phyloP scores from a whole-genome alignment of 228 moss, liverwort and hornwort genomes.

The Sphagnum fallax region DNA sequence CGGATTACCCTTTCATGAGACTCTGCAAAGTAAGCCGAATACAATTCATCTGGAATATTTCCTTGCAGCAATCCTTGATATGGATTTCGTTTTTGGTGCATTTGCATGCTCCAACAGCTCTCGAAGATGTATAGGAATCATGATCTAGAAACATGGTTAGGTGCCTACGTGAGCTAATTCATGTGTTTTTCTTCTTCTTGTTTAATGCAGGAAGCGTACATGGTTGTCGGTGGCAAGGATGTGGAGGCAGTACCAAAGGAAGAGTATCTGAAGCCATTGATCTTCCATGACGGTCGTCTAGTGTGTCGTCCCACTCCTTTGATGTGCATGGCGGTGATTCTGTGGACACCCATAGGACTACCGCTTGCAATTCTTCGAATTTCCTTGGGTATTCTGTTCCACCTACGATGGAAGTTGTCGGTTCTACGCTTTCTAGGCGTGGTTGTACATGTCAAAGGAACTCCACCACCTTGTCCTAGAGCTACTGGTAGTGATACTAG shows the following conservation, averaged over 20 bases:
- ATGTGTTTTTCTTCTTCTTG: not conserved
- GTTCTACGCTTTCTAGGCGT: constrained; percentile 46
- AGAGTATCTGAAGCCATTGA: constrained; percentile 40
- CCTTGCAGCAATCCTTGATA: not conserved
- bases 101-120: not conserved
- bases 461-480: constrained; percentile 22
- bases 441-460: constrained; percentile 40
- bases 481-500: constrained; percentile 1
- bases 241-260: constrained; percentile 23
- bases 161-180: too few relatives aligned
- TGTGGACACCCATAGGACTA: constrained; percentile 55
- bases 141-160: not conserved
- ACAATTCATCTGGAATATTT: not conserved
- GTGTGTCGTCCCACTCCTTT: constrained; percentile 55
- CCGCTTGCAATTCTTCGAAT: constrained; percentile 47
- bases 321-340: constrained; percentile 29
- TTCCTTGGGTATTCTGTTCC: constrained; percentile 25
- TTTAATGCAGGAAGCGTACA: constrained; percentile 36
- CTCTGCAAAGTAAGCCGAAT: constrained; percentile 33
- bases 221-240: constrained; percentile 22
- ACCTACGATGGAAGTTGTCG: constrained; percentile 36
- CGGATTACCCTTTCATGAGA: constrained; percentile 56
- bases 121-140: not conserved
- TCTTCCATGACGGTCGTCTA: constrained; percentile 69
- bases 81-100: not conserved